phyloP scores from a whole-genome alignment of 208 protist species.

The Leishmania mexicana region DNA sequence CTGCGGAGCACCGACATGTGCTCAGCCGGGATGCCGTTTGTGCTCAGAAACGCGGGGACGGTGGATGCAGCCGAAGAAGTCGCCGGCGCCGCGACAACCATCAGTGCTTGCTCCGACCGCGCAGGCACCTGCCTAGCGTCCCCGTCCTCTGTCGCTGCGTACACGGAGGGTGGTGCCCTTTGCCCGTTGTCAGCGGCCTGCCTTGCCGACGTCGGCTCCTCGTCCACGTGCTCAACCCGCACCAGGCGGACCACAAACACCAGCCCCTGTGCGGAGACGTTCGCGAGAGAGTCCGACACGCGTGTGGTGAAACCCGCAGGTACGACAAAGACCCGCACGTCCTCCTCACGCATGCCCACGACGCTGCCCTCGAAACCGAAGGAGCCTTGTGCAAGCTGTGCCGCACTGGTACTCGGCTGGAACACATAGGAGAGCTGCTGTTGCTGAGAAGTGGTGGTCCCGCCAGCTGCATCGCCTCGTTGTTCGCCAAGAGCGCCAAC shows the following conservation, averaged over 20 bases:
- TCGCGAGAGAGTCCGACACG: conserved; percentile 31
- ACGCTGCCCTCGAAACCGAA: conserved; percentile 73
- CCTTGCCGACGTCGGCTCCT: conserved; percentile 7
- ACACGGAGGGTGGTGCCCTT: conserved; percentile 21
- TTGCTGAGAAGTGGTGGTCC: neutral
- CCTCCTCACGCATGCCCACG: conserved; percentile 62
- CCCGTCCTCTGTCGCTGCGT: conserved; percentile 24
- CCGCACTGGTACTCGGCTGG: conserved; percentile 38
- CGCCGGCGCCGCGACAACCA: neutral
- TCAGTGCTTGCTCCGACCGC: conserved; percentile 6
- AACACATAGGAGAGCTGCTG: conserved; percentile 47
- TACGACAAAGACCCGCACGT: conserved; percentile 50
- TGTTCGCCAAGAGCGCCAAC: conserved; percentile 22
- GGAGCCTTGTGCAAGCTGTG: conserved; percentile 36
- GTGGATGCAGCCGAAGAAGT: neutral
- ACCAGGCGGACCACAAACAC: conserved; percentile 65
- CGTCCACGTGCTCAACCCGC: conserved; percentile 44
- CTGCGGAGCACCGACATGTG: conserved; percentile 79
- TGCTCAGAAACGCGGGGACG: conserved; percentile 27
- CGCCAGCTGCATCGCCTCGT: conserved; percentile 17
- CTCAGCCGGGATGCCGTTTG: conserved; percentile 51
- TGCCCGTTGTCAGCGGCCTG: neutral
- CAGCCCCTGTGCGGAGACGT: conserved; percentile 24
- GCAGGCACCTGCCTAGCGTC: neutral
- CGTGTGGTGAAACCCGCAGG: conserved; percentile 30